phyloP scores from a whole-genome alignment of 2,329 filamentous ascomycete species.

The Ophiocordyceps camponoti-rufipedis region DNA sequence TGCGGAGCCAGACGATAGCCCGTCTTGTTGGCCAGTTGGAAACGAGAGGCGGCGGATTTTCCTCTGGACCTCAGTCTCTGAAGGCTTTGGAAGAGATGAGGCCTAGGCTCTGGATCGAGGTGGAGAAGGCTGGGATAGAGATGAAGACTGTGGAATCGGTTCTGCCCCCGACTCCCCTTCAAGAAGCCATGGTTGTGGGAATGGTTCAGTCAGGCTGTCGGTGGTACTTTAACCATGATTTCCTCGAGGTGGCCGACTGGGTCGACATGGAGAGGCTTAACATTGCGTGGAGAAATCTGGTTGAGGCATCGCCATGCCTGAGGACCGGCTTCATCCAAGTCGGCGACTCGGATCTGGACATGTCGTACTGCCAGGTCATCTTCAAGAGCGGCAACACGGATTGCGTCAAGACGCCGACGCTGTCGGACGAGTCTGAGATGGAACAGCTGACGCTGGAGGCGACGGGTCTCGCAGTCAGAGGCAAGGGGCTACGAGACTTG shows the following conservation, averaged over 20 bases:
- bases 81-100: conserved; percentile 7
- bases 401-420: conserved; percentile 6
- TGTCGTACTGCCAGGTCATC: conserved; percentile 31
- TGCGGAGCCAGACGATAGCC: conserved; percentile 50
- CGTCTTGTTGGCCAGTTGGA: conserved; percentile 25
- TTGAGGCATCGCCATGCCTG: conserved; percentile 48
- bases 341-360: conserved; percentile 35
- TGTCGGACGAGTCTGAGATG: conserved; percentile 16
- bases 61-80: not conserved
- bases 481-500: conserved; percentile 19
- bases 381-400: conserved; percentile 7
- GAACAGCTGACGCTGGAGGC: conserved; percentile 17
- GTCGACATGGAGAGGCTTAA: conserved; percentile 39
- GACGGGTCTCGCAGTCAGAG: conserved; percentile 15
- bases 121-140: conserved; percentile 14
- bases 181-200: conserved; percentile 71
- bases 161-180: conserved; percentile 62
- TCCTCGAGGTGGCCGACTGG: conserved; percentile 39
- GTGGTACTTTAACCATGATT: conserved; percentile 74
- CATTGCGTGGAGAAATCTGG: conserved; percentile 41
- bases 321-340: conserved; percentile 56
- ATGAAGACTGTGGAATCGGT: conserved; percentile 33
- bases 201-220: conserved; percentile 59
- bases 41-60: not conserved
- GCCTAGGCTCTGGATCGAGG: conserved; percentile 17